Conservation (phyloP, 805 yeast genomes). For the Starmerella apis region DNA sequence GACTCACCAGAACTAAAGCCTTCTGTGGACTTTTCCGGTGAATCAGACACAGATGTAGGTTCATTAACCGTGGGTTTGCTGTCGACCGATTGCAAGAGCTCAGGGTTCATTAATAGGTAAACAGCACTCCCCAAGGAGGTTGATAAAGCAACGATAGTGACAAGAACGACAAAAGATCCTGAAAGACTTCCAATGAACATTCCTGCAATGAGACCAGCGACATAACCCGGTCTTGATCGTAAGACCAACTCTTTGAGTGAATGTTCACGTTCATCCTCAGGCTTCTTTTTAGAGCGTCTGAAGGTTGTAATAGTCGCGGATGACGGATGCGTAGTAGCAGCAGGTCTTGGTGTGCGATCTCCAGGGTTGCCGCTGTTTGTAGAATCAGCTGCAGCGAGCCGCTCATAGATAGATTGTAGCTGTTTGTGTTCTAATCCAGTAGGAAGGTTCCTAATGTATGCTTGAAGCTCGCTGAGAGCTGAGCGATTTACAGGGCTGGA, state of each 20-base stretch:
- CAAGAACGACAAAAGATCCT: not conserved
- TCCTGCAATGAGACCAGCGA: not conserved
- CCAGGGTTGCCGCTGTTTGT: not conserved
- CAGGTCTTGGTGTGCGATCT: constrained; percentile 1
- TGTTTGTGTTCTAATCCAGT: not conserved
- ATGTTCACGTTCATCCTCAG: not conserved
- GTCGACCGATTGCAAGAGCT: not conserved
- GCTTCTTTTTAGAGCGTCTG: not conserved
- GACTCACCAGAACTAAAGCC: constrained; percentile 1
- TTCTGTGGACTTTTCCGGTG: not conserved
- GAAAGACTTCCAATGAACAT: not conserved
- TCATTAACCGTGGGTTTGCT: not conserved
- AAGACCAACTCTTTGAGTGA: not conserved
- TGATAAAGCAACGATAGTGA: not conserved
- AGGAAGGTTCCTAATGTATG: not conserved
- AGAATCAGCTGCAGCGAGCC: not conserved
- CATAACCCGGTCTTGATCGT: not conserved
- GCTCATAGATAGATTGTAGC: not conserved
- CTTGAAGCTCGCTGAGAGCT: not conserved
- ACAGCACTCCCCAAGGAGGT: not conserved
- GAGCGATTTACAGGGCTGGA: not conserved
- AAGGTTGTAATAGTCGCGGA: not conserved
- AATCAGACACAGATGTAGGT: not conserved
- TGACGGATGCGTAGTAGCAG: not conserved
- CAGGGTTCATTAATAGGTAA: not conserved